A percentile compares a stretch with the other conserved stretches of the same genome.
Conservation (phyloP, 2,329 filamentous ascomycete genomes). For the Sordariomycetes sp. region DNA sequence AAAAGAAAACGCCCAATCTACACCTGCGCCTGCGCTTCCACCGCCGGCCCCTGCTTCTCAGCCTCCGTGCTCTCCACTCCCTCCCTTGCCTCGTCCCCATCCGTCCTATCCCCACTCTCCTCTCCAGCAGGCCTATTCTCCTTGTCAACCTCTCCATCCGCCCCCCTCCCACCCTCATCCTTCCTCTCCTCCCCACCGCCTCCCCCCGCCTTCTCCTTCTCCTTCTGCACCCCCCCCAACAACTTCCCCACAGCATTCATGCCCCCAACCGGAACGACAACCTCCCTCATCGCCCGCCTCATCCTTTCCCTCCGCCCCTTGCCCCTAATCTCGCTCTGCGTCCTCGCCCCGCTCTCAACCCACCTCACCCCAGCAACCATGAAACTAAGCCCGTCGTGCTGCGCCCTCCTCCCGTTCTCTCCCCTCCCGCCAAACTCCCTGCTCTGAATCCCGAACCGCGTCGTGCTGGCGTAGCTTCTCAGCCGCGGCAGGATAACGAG, state of each 20-base stretch:
- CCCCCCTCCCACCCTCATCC: not conserved
- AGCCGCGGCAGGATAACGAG: conserved; percentile 71
- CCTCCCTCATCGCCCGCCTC: conserved; percentile 38
- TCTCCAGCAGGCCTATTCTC: conserved; percentile 24
- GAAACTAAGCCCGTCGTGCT: conserved; percentile 82
- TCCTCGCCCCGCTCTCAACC: conserved; percentile 62
- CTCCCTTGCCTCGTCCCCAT: conserved; percentile 4
- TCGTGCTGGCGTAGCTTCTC: conserved; percentile 60
- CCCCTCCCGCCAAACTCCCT: conserved; percentile 56
- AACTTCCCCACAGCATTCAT: conserved; percentile 14
- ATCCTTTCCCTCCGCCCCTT: conserved; percentile 43
- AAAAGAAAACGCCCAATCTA: not conserved
- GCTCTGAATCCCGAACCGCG: conserved; percentile 70
- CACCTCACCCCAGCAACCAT: conserved; percentile 72
- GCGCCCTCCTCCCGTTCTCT: conserved; percentile 16
- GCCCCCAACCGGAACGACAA: conserved; percentile 23
- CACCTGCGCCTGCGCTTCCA: not conserved
- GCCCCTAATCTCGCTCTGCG: conserved; percentile 40
- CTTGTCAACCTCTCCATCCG: conserved; percentile 26
- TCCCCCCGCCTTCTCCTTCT: conserved; percentile 12
- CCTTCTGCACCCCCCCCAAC: conserved; percentile 5
- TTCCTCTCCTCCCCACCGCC: not conserved
- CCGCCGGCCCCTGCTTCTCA: not conserved
- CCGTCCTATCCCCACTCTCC: conserved; percentile 3
- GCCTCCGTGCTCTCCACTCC: conserved; percentile 1